Evolutionary conservation across 2,329 filamentous ascomycete species (phyloP).

Genomic region (Fusarium decemcellulare): DNA sequence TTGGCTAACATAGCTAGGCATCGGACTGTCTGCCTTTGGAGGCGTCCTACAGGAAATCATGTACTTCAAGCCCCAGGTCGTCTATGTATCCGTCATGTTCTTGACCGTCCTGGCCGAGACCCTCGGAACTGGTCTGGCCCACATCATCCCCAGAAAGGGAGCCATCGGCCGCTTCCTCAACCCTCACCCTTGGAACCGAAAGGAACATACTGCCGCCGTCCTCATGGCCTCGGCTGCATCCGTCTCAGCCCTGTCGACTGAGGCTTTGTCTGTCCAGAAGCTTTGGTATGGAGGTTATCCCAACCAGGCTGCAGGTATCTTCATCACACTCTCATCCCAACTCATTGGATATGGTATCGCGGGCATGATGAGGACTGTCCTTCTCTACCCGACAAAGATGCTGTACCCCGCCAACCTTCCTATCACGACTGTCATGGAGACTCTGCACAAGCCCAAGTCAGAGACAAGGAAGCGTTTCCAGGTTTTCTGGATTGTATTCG

Average conservation of each 20-base stretch:
- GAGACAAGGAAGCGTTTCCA: constrained; percentile 56
- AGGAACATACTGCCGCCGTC: constrained; percentile 52
- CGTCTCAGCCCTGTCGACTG: constrained; percentile 49
- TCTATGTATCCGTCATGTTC: constrained; percentile 45
- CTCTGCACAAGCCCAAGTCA: constrained; percentile 44
- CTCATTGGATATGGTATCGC: constrained; percentile 64
- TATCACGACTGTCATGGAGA: constrained; percentile 49
- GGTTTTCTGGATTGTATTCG: constrained; percentile 58
- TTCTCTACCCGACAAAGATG: constrained; percentile 65
- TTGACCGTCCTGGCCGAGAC: constrained; percentile 40
- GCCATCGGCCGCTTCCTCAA: constrained; percentile 34
- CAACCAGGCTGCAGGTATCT: constrained; percentile 56
- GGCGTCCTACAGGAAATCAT: constrained; percentile 42
- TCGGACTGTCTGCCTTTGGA: constrained; percentile 40
- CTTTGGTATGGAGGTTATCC: constrained; percentile 61
- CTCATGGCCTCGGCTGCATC: constrained; percentile 61
- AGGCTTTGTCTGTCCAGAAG: constrained; percentile 60
- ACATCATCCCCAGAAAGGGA: constrained; percentile 31
- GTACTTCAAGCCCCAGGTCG: constrained; percentile 44
- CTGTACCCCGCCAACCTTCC: constrained; percentile 47
- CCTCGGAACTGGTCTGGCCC: constrained; percentile 19
- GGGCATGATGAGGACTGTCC: constrained; percentile 60
- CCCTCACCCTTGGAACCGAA: constrained; percentile 42
- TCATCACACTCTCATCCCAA: constrained; percentile 63
- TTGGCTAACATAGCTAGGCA: constrained; percentile 13